Percentiles rank a stretch among this genome's conserved stretches.
Evolutionary conservation across 2,329 filamentous ascomycete species (phyloP).

Genomic region (Sporothrix pseudoabietina): DNA sequence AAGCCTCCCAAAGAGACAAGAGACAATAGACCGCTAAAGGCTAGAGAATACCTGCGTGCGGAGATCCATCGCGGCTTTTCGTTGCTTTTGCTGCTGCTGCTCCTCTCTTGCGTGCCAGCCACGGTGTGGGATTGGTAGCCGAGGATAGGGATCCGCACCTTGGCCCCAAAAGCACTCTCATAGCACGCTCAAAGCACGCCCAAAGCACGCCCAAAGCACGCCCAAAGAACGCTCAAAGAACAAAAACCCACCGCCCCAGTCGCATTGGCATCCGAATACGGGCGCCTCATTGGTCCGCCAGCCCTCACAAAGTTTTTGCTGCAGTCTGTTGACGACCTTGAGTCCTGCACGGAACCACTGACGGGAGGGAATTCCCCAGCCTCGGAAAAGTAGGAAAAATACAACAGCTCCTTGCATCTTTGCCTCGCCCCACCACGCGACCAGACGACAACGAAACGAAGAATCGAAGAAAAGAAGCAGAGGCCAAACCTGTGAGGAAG

Average conservation of each 20-base stretch:
- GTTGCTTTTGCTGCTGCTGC: neutral
- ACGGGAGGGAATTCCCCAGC: constrained; percentile 8
- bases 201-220: no score
- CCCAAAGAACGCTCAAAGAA: no score
- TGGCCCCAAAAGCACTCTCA: neutral
- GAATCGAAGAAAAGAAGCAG: neutral
- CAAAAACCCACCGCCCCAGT: constrained; percentile 9
- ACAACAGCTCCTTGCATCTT: constrained; percentile 3
- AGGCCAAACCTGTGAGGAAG: neutral
- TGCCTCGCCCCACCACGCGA: constrained; percentile 24
- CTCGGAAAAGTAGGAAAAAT: constrained; percentile 22
- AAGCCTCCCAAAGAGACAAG: neutral
- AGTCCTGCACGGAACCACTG: neutral
- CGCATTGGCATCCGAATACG: constrained; percentile 18
- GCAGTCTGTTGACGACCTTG: neutral
- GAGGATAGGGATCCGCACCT: constrained; percentile 25
- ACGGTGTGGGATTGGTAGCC: constrained; percentile 21
- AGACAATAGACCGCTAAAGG: neutral
- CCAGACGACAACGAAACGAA: constrained; percentile 4
- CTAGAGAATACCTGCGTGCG: neutral
- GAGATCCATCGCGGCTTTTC: constrained; percentile 7
- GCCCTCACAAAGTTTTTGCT: constrained; percentile 10
- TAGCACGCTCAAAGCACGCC: no score
- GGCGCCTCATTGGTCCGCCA: constrained; percentile 22
- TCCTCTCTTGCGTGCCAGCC: constrained; percentile 12